Base-by-base conservation (phyloP, 805 yeast species). In the Saccharomycopsis sp. region DNA sequence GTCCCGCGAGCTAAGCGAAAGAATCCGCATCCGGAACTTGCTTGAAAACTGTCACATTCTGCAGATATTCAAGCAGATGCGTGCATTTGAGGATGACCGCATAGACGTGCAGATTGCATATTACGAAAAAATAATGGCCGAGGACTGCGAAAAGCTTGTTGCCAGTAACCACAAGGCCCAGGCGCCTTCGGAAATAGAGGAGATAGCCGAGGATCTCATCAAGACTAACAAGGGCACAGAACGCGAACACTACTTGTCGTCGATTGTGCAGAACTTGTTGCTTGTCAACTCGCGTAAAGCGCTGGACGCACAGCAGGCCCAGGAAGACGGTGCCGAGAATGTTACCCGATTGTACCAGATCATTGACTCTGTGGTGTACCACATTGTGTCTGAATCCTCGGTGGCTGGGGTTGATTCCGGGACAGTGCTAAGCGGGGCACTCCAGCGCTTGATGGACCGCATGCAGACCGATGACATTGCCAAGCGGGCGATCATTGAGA, bases 381-480 rank as follows among this genome's bases (percentile, higher is more conserved):
- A 60, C 48, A 60, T 60, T 51, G 62, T 60, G 7, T 20, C 50
- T 15, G 62, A 60, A 34, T 51, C 54, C 24, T 77, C 85, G 2
- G 76, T 76, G 71, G 83, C 79, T 41, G 69, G 79, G 12, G 72
- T 70, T 65, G 78, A 78, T 59, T 75, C 79, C 2, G 79, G 79
- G 55, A 76, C 84, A n/a, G 82, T 89, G 15, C 77, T 89, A 62
- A 88, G 86, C 55, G 81, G 87, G 52, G 89, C 96, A 1, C 83
- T 91, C 40, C 90, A 88, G 65, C 76, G 83, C 57, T 73, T 92
- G 51, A 76, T 82, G 59, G 84, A 89, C 50, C 79, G 87, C 24
- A 76, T 91, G 66, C 84, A 84, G 63, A 88, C 97, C 0, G 97
- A 92, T 68, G 96, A 89, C 56, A 84, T 85, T 71, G 96, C 96